Evolutionary conservation across 2,329 filamentous ascomycete species (phyloP).

Genomic region (Colletotrichum musae): DNA sequence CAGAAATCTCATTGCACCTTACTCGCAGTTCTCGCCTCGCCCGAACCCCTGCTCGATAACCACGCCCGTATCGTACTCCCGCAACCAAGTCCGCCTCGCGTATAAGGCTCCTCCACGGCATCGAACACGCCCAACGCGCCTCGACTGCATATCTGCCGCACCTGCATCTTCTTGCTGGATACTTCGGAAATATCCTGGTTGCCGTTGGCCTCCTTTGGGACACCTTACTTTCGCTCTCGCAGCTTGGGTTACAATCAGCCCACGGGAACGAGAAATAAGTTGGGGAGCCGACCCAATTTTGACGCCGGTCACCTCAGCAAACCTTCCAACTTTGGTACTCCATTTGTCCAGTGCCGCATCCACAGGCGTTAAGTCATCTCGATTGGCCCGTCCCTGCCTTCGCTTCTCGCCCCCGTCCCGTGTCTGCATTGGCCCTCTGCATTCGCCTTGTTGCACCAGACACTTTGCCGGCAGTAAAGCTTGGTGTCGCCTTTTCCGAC

Average conservation of each 20-base stretch:
- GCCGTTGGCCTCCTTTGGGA: not conserved
- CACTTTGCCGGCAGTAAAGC: conserved; percentile 18
- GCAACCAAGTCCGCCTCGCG: conserved; percentile 4
- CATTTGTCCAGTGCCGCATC: conserved; percentile 35
- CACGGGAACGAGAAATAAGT: conserved; percentile 33
- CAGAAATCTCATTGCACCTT: conserved; percentile 26
- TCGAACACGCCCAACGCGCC: conserved; percentile 4
- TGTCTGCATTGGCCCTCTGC: conserved; percentile 31
- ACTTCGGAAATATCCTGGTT: conserved; percentile 8
- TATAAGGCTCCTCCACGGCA: conserved; percentile 4
- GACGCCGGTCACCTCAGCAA: conserved; percentile 36
- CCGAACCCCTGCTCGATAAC: conserved; percentile 4
- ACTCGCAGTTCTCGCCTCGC: conserved; percentile 18
- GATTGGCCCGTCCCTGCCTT: conserved; percentile 39
- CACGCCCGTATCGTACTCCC: not conserved
- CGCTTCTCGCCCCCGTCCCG: conserved; percentile 31
- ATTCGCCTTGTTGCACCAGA: conserved; percentile 18
- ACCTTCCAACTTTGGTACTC: conserved; percentile 35
- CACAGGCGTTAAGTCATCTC: conserved; percentile 33
- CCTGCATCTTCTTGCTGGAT: conserved; percentile 18
- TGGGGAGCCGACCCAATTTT: conserved; percentile 40
- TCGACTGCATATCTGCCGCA: conserved; percentile 18
- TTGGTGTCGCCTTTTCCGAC: conserved; percentile 6
- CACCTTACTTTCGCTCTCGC: conserved; percentile 1
- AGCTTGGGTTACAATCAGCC: conserved; percentile 36